Base-by-base conservation (phyloP, 257 asterid species). In the Solanum peruvianum region DNA sequence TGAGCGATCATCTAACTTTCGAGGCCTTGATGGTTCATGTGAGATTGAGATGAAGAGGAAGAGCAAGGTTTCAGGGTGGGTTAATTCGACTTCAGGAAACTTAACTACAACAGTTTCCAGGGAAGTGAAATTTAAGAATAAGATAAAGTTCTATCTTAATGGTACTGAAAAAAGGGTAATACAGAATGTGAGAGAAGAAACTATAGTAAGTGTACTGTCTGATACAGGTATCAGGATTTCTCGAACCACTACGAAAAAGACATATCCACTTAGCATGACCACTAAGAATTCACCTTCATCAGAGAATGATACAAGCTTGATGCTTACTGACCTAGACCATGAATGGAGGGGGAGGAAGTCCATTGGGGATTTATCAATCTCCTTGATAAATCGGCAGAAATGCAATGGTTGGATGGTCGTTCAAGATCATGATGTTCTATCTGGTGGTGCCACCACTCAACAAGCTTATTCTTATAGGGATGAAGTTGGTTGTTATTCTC, bases 341-440 rank as follows among this genome's bases (percentile, higher is more conserved):
- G 89, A 94, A 29, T 20, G 92, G 64, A 60, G 86, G 87, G 95
- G 90, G 92, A 90, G 89, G 93, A 89, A 75, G 82, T 52, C 49
- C 2, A 11, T 7, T 0, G 91, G 90, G 21, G 47, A 13, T 16
- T 75, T 64, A 20, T 29, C 82, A 82, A 92, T 92, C 89, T 85
- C 71, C 14, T 31, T 92, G 87, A 56, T 18, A 11, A 94, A 90
- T 87, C 88, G 39, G 25, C 98, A 95, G 89, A 35, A 88, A 80
- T 89, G 92, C 44, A 86, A 73, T 0, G 98, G 99, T 42, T 91
- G 98, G 96, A 92, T 95, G 95, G 89, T 88, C 49, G 95, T 95
- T 42, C 87, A 87, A 83, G 97, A 90, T 64, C 88, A 92, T 5
- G 91, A 91, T 83, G 97, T 94, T 58, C 83, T 97, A 81, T 90